These are phyloP conservation scores for Amanita phalloides DNA, from an alignment of 768 basidiomycete species.

Conservation along the genomic window DNA sequence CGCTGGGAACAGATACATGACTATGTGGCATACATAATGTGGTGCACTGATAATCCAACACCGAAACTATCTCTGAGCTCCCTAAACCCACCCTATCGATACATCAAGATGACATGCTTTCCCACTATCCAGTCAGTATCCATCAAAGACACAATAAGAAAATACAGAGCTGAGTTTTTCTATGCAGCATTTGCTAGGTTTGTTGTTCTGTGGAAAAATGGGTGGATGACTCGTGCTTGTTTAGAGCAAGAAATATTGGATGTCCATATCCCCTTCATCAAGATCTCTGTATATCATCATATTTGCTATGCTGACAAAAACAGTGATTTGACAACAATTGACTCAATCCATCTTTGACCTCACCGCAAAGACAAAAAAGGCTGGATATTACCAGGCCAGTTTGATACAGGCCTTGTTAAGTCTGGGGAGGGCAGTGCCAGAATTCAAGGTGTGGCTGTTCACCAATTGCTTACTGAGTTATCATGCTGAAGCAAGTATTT, in stretches of 20 bases:
- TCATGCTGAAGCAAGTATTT: too few species aligned
- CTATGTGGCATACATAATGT: too few species aligned
- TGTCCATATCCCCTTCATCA: background rate
- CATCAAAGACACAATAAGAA: too few species aligned
- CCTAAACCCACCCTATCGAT: too few species aligned
- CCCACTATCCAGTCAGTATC: too few species aligned
- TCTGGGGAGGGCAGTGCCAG: background rate
- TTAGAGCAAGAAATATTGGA: background rate
- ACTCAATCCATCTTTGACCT: background rate
- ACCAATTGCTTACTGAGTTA: too few species aligned
- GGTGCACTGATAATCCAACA: too few species aligned
- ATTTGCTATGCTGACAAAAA: background rate
- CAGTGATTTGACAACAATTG: background rate
- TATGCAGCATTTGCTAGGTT: background rate
- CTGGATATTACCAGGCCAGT: background rate
- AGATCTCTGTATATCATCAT: background rate
- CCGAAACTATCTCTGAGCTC: too few species aligned
- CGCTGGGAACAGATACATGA: too few species aligned
- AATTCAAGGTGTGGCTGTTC: background rate
- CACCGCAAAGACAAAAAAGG: background rate
- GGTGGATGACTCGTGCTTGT: background rate
- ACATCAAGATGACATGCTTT: too few species aligned
- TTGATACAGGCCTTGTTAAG: background rate
- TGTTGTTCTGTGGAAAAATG: background rate
- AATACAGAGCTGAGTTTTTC: too few species aligned